Percentiles rank a stretch among this genome's conserved stretches.
phyloP scores from a whole-genome alignment of 306 rosid genomes.

The Leucaena leucocephala region DNA sequence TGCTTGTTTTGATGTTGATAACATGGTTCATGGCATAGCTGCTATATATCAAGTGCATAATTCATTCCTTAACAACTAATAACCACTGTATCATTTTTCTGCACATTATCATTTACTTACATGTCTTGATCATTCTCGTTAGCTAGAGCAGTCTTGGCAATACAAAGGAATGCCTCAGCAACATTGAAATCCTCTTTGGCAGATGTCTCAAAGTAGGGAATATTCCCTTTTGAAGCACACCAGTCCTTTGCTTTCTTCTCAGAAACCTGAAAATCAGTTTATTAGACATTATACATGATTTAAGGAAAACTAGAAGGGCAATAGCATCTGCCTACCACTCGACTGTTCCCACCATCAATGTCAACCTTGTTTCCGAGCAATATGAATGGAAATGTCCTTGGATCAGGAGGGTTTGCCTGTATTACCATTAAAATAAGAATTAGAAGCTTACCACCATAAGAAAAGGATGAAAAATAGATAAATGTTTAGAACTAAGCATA shows the following conservation, averaged over 20 bases:
- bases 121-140: constrained; percentile 81
- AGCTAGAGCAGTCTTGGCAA: constrained; percentile 86
- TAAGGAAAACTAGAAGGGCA: neutral
- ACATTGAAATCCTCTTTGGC: constrained; percentile 92
- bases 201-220: constrained; percentile 92
- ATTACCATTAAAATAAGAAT: constrained; percentile 26
- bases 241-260: constrained; percentile 93
- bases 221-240: constrained; percentile 86
- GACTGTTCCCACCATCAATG: constrained; percentile 94
- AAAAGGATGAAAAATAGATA: neutral
- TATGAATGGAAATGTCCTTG: constrained; percentile 76
- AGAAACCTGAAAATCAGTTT: constrained; percentile 66
- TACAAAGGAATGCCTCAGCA: constrained; percentile 81
- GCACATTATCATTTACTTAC: constrained; percentile 48
- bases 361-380: constrained; percentile 96
- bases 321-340: constrained; percentile 71
- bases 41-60: neutral
- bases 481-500: neutral
- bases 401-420: constrained; percentile 82
- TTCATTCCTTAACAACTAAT: neutral
- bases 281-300: constrained; percentile 37
- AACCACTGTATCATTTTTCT: constrained; percentile 1
- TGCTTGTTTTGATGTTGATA: neutral
- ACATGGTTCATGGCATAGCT: neutral
- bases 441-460: constrained; percentile 4